A percentile compares a stretch with the other conserved stretches of the same genome.
Conservation (phyloP, 192 early-diverging fungal genomes). For the Coemansia sp. region DNA sequence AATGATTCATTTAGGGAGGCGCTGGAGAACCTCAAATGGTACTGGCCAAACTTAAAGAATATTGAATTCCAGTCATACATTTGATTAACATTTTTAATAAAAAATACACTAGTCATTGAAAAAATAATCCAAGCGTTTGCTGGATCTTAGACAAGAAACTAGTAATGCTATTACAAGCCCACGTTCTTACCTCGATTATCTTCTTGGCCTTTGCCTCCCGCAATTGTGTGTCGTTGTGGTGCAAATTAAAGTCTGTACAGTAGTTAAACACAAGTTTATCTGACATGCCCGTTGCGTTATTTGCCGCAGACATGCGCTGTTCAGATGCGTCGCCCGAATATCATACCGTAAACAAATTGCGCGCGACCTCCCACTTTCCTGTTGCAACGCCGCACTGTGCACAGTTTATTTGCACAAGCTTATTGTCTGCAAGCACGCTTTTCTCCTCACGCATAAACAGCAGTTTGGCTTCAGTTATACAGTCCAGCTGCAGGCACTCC, state of each 20-base stretch:
- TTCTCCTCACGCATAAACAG: slow-evolving; percentile 23
- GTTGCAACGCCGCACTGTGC: slow-evolving; percentile 32
- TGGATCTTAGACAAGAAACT: slow-evolving; percentile 27
- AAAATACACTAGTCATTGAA: no score
- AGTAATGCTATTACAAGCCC: slow-evolving; percentile 46
- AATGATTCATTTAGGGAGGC: no score
- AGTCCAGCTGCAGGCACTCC: slow-evolving; percentile 36
- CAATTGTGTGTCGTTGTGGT: slow-evolving; percentile 29
- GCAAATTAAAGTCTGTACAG: slow-evolving; percentile 43
- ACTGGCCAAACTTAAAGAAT: no score
- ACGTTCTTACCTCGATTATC: slow-evolving; percentile 37
- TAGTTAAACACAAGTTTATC: slow-evolving; percentile 48
- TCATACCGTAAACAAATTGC: slow-evolving; percentile 15
- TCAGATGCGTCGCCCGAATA: not conserved
- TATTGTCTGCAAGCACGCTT: slow-evolving; percentile 9
- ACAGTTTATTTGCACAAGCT: slow-evolving; percentile 29
- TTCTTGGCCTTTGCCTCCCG: slow-evolving; percentile 37
- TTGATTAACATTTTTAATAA: no score
- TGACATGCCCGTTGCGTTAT: slow-evolving; percentile 35
- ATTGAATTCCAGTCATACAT: no score
- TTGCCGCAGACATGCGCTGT: slow-evolving; percentile 5
- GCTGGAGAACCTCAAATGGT: no score
- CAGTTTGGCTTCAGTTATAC: slow-evolving; percentile 14
- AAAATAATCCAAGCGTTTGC: no score
- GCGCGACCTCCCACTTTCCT: slow-evolving; percentile 32